Percentiles rank a stretch among this genome's conserved stretches.
Conservation (phyloP, 73 alveolate genomes). For the Paramecium octaurelia region DNA sequence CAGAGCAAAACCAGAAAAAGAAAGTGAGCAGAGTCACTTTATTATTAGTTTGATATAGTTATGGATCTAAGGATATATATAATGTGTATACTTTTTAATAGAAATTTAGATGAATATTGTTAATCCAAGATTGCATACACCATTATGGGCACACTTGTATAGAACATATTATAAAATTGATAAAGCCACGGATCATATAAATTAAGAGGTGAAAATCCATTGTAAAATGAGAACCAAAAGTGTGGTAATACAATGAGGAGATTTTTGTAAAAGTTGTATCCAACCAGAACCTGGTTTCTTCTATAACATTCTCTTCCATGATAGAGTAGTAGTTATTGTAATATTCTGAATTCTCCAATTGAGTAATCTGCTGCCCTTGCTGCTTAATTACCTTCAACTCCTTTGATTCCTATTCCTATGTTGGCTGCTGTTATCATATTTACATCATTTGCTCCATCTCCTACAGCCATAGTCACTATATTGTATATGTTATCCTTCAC, state of each 20-base stretch:
- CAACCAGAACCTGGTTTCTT: constrained; percentile 73
- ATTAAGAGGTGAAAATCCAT: constrained; percentile 89
- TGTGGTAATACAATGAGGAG: constrained; percentile 70
- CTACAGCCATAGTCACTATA: constrained; percentile 70
- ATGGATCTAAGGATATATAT: background rate
- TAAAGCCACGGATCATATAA: constrained; percentile 86
- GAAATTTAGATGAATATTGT: background rate
- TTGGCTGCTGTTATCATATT: constrained; percentile 81
- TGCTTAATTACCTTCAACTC: constrained; percentile 82
- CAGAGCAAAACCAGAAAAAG: background rate
- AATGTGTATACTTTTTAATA: background rate
- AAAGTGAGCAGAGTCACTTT: background rate
- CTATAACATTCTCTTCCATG: constrained; percentile 97
- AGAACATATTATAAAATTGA: constrained; percentile 84
- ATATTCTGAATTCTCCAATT: constrained; percentile 75
- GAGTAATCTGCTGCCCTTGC: constrained; percentile 85
- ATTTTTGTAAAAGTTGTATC: constrained; percentile 84
- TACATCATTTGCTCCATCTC: constrained; percentile 88
- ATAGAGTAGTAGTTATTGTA: constrained; percentile 86
- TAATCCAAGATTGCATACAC: constrained; percentile 73
- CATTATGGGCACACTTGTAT: constrained; percentile 86
- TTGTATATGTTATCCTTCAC: constrained; percentile 65
- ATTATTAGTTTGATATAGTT: background rate
- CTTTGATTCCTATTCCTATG: constrained; percentile 79
- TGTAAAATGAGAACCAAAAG: constrained; percentile 76